Evolutionary conservation across 2,329 filamentous ascomycete genomes (phyloP).

Genomic region (Lizonia empirigonia): DNA sequence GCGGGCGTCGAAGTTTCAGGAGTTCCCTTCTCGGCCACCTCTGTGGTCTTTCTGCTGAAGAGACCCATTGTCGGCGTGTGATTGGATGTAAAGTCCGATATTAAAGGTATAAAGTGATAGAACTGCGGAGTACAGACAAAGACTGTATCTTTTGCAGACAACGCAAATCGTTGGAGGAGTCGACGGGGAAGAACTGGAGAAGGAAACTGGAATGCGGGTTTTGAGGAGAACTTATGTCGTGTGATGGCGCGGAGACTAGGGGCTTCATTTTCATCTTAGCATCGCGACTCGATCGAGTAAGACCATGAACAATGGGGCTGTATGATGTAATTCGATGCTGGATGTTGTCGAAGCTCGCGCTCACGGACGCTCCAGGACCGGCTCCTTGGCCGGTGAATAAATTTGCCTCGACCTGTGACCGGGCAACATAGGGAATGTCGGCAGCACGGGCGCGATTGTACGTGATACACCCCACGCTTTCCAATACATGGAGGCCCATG

Average conservation of each 20-base stretch:
- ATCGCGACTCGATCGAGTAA: conserved; percentile 23
- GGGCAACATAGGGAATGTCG: conserved; percentile 18
- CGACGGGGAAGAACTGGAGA: conserved; percentile 17
- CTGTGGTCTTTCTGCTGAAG: conserved; percentile 24
- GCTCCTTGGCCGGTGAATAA: conserved; percentile 8
- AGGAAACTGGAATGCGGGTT: conserved; percentile 24
- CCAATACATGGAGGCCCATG: conserved; percentile 18
- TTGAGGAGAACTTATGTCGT: conserved; percentile 32
- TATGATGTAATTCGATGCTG: conserved; percentile 30
- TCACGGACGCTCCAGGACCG: conserved; percentile 14
- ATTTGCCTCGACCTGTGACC: conserved; percentile 20
- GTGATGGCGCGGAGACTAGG: conserved; percentile 23
- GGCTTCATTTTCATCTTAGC: conserved; percentile 24
- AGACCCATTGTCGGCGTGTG: conserved; percentile 28
- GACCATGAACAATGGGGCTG: conserved; percentile 25
- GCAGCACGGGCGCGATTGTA: conserved; percentile 19
- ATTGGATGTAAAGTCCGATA: conserved; percentile 6
- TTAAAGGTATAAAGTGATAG: conserved; percentile 5
- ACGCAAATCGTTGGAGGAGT: conserved; percentile 21
- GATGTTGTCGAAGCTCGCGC: conserved; percentile 14
- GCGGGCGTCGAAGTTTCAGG: conserved; percentile 32
- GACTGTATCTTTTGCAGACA: conserved; percentile 7
- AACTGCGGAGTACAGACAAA: conserved; percentile 8
- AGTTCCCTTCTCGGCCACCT: conserved; percentile 33
- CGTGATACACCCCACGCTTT: conserved; percentile 18